Conservation (phyloP, 140 eudicot genomes). For the Flaveria floridana region DNA sequence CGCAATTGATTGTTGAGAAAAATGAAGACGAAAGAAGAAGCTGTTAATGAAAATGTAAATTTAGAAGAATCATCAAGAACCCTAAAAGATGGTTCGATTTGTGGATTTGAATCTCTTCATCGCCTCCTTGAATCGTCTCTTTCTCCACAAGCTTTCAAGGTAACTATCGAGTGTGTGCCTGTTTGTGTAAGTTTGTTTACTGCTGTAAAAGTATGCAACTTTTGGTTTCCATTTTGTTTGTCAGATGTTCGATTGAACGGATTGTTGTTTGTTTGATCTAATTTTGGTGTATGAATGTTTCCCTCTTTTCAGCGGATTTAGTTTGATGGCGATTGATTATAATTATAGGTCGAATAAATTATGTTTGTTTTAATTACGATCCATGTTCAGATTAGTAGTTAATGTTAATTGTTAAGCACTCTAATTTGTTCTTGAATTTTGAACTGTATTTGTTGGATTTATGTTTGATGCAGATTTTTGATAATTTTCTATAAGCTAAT, state of each 20-base stretch:
- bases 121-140: slow-evolving; percentile 45
- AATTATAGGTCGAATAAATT: background rate
- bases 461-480: slow-evolving; percentile 20
- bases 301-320: slow-evolving; percentile 14
- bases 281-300: background rate
- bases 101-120: slow-evolving; percentile 88
- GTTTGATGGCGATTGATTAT: slow-evolving; percentile 9
- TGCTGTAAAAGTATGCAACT: background rate
- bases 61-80: slow-evolving; percentile 21
- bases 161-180: slow-evolving; percentile 24
- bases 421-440: background rate
- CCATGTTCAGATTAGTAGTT: background rate
- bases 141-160: slow-evolving; percentile 57
- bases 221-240: background rate
- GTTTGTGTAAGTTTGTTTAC: no score
- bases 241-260: slow-evolving; percentile 6
- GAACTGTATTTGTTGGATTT: slow-evolving; percentile 11
- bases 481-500: background rate
- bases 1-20: slow-evolving; percentile 20
- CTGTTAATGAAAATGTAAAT: slow-evolving; percentile 34
- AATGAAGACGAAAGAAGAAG: slow-evolving; percentile 46
- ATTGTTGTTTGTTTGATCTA: background rate
- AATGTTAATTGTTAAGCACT: no score
- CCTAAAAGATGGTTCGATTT: slow-evolving; percentile 58
- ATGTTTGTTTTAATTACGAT: background rate